Evolutionary conservation across 2,329 filamentous ascomycete genomes (phyloP).

Genomic region (Ceratocystis harringtonii): DNA sequence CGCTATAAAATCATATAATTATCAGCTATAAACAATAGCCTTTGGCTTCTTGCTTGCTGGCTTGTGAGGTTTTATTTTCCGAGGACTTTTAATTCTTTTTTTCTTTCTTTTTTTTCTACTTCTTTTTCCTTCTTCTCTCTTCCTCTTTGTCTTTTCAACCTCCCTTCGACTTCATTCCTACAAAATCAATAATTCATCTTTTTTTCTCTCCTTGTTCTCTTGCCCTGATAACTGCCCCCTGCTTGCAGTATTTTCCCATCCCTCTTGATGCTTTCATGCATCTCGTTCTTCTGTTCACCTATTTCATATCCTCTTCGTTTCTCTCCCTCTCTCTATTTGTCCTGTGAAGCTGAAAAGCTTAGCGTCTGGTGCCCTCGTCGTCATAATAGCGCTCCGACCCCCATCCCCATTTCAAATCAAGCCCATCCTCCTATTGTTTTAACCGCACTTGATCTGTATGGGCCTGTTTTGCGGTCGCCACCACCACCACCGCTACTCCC

Average conservation of each 20-base stretch:
- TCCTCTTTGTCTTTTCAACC: not conserved
- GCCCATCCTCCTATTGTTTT: not conserved
- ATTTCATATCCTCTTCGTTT: not conserved
- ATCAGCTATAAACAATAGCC: no score
- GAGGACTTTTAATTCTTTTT: not conserved
- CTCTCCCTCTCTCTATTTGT: not conserved
- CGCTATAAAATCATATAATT: no score
- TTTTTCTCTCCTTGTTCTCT: not conserved
- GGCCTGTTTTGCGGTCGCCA: not conserved
- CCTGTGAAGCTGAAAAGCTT: not conserved
- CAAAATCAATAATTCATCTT: not conserved
- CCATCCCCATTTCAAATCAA: not conserved
- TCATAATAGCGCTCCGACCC: slow-evolving; percentile 1
- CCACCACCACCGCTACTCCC: not conserved
- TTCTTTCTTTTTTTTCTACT: not conserved
- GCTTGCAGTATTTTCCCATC: not conserved
- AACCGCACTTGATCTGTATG: not conserved
- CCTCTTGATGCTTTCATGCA: not conserved
- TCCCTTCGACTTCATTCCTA: not conserved
- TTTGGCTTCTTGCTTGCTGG: not conserved
- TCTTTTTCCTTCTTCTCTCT: not conserved
- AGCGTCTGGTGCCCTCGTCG: not conserved
- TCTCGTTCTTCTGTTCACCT: not conserved
- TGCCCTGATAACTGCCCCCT: slow-evolving; percentile 1
- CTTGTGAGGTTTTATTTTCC: not conserved